Conservation (phyloP, 768 basidiomycete species). For the Lactarius indigo region DNA sequence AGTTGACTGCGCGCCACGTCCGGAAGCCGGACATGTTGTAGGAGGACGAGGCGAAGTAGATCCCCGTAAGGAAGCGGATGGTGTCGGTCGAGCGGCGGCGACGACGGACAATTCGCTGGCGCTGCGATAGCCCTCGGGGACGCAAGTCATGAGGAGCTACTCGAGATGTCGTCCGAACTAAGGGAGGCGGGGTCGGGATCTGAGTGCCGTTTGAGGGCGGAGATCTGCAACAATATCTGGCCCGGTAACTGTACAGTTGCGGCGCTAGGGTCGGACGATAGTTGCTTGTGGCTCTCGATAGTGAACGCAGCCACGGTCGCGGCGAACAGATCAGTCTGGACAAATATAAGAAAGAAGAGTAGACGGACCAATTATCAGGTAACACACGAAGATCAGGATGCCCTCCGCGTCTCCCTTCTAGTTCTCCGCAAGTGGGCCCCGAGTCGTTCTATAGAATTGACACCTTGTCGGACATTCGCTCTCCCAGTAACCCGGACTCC, state of each 20-base stretch:
- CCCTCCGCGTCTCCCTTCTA: conserved; percentile 16
- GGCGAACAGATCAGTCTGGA: conserved; percentile 20
- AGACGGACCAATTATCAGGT: background rate
- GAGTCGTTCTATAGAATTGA: too few species aligned
- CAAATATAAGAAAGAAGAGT: background rate
- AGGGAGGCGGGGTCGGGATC: background rate
- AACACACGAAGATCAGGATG: conserved; percentile 13
- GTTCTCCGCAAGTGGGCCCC: conserved; percentile 6
- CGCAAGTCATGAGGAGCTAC: conserved; percentile 4
- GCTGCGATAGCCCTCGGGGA: background rate
- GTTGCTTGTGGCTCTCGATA: conserved; percentile 16
- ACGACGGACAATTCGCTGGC: background rate
- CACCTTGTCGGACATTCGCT: background rate
- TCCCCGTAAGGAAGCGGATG: background rate
- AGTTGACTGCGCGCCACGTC: conserved; percentile 10
- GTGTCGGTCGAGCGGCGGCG: conserved; percentile 3
- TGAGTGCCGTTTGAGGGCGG: background rate
- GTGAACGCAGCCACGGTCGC: conserved; percentile 18
- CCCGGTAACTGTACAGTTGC: conserved; percentile 3
- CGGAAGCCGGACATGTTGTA: background rate
- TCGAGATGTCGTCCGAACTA: conserved; percentile 1
- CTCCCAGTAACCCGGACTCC: background rate
- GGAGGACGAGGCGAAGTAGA: background rate
- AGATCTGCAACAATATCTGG: conserved; percentile 20
- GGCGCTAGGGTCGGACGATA: conserved; percentile 2